These are phyloP conservation scores for Paecilomyces sp. DNA, from an alignment of 2,329 filamentous ascomycete species.

Conservation along the genomic window DNA sequence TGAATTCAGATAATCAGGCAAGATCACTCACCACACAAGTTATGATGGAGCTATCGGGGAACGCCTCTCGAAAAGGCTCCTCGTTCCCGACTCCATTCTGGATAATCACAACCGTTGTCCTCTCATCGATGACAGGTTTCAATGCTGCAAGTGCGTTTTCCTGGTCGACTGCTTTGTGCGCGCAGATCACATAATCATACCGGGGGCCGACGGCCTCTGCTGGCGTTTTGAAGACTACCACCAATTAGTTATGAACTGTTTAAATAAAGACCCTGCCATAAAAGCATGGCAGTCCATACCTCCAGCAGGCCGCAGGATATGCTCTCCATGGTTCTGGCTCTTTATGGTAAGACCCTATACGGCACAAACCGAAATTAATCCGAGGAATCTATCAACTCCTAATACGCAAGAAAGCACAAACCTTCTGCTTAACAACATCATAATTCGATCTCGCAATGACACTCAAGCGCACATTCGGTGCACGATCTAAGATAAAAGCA, in stretches of 20 bases:
- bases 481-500: conserved; percentile 45
- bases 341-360: conserved; percentile 34
- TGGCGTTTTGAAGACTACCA: conserved; percentile 31
- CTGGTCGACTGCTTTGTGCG: conserved; percentile 37
- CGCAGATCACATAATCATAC: conserved; percentile 32
- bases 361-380: not conserved
- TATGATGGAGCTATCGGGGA: conserved; percentile 24
- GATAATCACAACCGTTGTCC: conserved; percentile 32
- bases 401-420: conserved; percentile 8
- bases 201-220: conserved; percentile 20
- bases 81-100: conserved; percentile 38
- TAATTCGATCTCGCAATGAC: conserved; percentile 42
- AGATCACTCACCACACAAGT: conserved; percentile 36
- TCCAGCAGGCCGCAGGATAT: conserved; percentile 24
- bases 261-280: too few relatives aligned
- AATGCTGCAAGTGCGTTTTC: conserved; percentile 27
- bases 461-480: conserved; percentile 31
- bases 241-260: not conserved
- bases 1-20: not conserved
- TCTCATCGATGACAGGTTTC: conserved; percentile 27
- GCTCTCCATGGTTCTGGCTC: conserved; percentile 35
- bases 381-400: not conserved
- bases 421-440: conserved; percentile 33
- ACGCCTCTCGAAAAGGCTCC: conserved; percentile 27
- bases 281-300: conserved; percentile 17